phyloP scores from a whole-genome alignment of 148 eudicot genomes.

The Selenicereus undatus region DNA sequence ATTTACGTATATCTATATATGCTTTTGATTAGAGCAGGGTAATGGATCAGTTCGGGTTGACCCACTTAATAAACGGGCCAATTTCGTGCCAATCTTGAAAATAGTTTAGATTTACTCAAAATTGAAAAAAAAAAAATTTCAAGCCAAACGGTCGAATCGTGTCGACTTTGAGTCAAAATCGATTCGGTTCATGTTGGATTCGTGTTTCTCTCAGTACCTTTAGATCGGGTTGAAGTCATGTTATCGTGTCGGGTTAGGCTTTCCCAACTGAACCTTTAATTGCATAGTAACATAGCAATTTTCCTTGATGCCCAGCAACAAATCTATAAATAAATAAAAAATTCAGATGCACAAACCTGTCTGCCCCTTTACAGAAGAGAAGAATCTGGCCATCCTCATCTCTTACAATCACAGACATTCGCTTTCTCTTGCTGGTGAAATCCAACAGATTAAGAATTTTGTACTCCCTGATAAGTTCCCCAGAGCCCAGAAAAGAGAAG shows the following conservation, averaged over 20 bases:
- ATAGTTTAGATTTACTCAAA: too few species aligned
- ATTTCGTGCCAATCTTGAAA: too few species aligned
- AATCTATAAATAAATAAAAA: neutral
- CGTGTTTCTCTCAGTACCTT: too few species aligned
- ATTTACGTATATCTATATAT: neutral
- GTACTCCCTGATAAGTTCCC: constrained; percentile 60
- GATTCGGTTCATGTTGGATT: too few species aligned
- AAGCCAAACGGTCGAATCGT: too few species aligned
- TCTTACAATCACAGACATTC: constrained; percentile 86
- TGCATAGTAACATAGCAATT: neutral
- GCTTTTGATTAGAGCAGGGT: neutral
- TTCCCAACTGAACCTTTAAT: too few species aligned
- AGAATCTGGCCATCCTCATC: constrained; percentile 77
- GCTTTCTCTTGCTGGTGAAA: constrained; percentile 93
- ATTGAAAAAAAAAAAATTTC: too few species aligned
- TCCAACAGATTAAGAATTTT: constrained; percentile 84
- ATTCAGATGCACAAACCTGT: constrained; percentile 53
- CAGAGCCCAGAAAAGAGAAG: neutral
- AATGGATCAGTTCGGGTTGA: too few species aligned
- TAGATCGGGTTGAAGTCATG: too few species aligned
- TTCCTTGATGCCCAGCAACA: constrained; percentile 9
- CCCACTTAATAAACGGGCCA: too few species aligned
- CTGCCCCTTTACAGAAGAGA: constrained; percentile 95
- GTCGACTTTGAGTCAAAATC: too few species aligned
- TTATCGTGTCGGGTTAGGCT: too few species aligned